phyloP scores from a whole-genome alignment of 2,329 filamentous ascomycete species.

The Alternaria ventricosa region DNA sequence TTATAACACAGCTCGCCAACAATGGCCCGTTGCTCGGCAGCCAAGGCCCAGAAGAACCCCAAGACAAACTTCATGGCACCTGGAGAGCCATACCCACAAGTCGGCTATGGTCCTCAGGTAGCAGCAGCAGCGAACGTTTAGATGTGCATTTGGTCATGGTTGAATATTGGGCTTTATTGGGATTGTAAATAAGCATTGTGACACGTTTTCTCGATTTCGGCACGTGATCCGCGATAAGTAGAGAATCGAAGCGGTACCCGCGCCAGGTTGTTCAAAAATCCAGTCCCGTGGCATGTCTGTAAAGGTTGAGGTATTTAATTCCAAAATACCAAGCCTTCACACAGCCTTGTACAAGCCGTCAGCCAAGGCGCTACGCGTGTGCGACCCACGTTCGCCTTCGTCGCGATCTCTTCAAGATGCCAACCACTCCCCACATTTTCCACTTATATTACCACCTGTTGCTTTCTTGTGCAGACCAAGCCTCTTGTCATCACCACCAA shows the following conservation, averaged over 20 bases:
- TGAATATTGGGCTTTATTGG: conserved; percentile 29
- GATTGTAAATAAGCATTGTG: conserved; percentile 41
- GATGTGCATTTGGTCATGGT: conserved; percentile 16
- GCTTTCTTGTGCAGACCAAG: not conserved
- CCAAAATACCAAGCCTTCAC: conserved; percentile 2
- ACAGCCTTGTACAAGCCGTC: conserved; percentile 7
- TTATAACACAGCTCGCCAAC: conserved; percentile 78
- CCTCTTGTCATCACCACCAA: not conserved
- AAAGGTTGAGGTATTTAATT: conserved; percentile 8
- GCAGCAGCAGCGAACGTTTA: conserved; percentile 35
- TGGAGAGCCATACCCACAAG: conserved; percentile 52
- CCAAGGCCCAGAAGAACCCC: conserved; percentile 71
- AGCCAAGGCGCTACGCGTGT: conserved; percentile 19
- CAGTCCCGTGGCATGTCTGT: not conserved
- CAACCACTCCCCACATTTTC: not conserved
- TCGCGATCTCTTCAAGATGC: conserved; percentile 3
- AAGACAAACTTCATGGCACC: conserved; percentile 60
- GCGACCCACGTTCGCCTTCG: conserved; percentile 5
- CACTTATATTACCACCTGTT: not conserved
- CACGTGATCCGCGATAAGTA: conserved; percentile 25
- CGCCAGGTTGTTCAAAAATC: conserved; percentile 16
- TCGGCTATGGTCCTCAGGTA: conserved; percentile 48
- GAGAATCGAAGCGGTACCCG: conserved; percentile 27
- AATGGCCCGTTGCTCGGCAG: conserved; percentile 95
- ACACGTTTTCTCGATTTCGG: conserved; percentile 26